Evolutionary conservation across 495 filamentous ascomycete species (phyloP).

Genomic region (Clavariopsis aquatica): DNA sequence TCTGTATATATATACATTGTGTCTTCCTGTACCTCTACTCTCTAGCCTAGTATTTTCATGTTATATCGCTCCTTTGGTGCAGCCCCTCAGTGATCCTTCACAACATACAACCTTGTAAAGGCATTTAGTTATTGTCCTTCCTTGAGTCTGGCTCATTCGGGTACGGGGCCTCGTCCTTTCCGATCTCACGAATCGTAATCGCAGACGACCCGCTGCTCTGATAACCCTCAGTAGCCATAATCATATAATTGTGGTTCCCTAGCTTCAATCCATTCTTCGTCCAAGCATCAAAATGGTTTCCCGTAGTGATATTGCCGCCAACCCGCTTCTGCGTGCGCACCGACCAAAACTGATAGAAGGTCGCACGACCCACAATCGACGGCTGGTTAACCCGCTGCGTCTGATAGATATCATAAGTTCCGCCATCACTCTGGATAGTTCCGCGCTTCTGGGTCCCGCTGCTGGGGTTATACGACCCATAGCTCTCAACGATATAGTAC

Average conservation of each 20-base stretch:
- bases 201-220: conserved; percentile 50
- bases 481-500: conserved; percentile 61
- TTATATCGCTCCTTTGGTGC: conserved; percentile 22
- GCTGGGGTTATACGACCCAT: conserved; percentile 50
- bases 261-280: conserved; percentile 50
- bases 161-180: conserved; percentile 26
- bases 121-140: conserved; percentile 30
- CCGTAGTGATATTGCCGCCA: conserved; percentile 3
- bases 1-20: conserved; percentile 20
- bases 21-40: conserved; percentile 11
- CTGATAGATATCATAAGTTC: conserved; percentile 64
- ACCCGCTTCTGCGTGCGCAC: conserved; percentile 46
- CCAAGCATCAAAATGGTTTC: conserved; percentile 68
- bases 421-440: conserved; percentile 59
- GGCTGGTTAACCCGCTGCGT: conserved; percentile 60
- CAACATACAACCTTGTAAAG: conserved; percentile 30
- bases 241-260: conserved; percentile 42
- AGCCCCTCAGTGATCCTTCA: conserved; percentile 23
- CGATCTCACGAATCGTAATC: conserved; percentile 43
- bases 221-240: conserved; percentile 56
- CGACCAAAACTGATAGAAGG: conserved; percentile 61
- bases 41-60: conserved; percentile 20
- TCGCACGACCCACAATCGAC: conserved; percentile 56
- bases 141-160: conserved; percentile 28
- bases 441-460: conserved; percentile 50